Base-by-base conservation (phyloP, 2,329 filamentous ascomycete species). In the Thelonectria rubi region DNA sequence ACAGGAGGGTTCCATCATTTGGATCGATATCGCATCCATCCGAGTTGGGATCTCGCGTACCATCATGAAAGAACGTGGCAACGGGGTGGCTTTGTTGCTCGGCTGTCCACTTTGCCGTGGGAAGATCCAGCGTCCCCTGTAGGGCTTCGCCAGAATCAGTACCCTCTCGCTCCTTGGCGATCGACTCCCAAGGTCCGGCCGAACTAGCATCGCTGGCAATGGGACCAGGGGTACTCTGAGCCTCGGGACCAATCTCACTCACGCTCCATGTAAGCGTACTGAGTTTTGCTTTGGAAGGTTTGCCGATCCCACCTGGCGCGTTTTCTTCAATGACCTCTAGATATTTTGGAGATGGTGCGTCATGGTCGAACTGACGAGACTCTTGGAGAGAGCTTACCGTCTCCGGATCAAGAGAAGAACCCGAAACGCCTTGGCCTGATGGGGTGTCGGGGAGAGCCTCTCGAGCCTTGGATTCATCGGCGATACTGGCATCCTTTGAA, bases 21-120 rank as follows among this genome's bases (percentile, higher is more conserved):
- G 80, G 71, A 50, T 83, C 67, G 2, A 84, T 68, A 17, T 80
- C 80, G 20, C 70, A 70, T 17, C 55, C 46, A 15, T 68, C 49
- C 0, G 45, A 49, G 1, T 8, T 39, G 5, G 55, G 45, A 18
- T 62, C 39, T 9, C 64, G 63, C 8, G 24, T 26, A 7, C 21
- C 18, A 11, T 40, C 5, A 9, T 32, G 9, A 4, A 62, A 14
- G 2, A 53, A 30, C 12, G 40, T 17, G 15, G 63, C 37, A 6
- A 26, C 15, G 0, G 65, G 69, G 5, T 50, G 49, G 1, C 21
- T 37, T 1, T 30, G 26, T 8, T 48, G 40, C 0, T 34, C n/a
- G 3, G 4, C 9, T 9, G 24, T 40, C 69, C 67, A 71, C 0
- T 5, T 32, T 32, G 49, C 21, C 7, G 49, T 20, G 8, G 60